phyloP scores from a whole-genome alignment of 2,329 filamentous ascomycete genomes.

The Lasiodiplodia sp. region DNA sequence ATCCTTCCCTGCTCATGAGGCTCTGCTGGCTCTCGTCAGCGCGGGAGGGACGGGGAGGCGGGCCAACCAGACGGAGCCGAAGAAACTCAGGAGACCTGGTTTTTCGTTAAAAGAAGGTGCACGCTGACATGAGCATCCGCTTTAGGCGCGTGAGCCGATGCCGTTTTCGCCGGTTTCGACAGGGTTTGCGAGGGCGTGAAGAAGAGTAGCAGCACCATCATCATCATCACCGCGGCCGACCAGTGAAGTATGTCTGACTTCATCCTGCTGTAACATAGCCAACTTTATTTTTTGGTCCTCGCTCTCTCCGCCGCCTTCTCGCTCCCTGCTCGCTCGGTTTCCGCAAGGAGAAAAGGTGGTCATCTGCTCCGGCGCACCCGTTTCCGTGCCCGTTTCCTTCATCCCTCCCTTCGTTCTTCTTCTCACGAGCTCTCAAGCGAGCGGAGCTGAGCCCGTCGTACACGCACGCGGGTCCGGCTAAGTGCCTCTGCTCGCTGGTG shows the following conservation, averaged over 20 bases:
- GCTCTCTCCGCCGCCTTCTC: neutral
- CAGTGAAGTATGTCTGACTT: neutral
- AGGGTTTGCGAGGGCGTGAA: neutral
- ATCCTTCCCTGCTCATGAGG: slow-evolving; percentile 7
- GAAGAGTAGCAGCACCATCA: neutral
- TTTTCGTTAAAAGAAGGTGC: neutral
- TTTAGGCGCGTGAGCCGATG: slow-evolving; percentile 18
- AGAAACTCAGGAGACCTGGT: slow-evolving; percentile 4
- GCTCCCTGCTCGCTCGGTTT: slow-evolving; percentile 15
- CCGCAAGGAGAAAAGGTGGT: neutral
- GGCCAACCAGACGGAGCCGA: neutral
- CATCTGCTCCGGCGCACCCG: slow-evolving; percentile 11
- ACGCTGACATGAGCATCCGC: slow-evolving; percentile 25
- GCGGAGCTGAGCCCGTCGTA: neutral
- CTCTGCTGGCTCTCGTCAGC: slow-evolving; percentile 27
- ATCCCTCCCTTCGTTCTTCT: neutral
- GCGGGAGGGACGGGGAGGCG: neutral
- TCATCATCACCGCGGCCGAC: neutral
- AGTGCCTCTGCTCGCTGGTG: neutral
- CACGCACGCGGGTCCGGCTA: neutral
- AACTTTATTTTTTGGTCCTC: neutral
- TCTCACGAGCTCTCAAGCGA: neutral
- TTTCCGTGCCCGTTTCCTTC: neutral
- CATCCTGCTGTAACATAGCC: neutral
- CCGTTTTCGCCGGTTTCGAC: neutral